Base-by-base conservation (phyloP, 2,329 filamentous ascomycete species). In the Scedosporium dehoogii region DNA sequence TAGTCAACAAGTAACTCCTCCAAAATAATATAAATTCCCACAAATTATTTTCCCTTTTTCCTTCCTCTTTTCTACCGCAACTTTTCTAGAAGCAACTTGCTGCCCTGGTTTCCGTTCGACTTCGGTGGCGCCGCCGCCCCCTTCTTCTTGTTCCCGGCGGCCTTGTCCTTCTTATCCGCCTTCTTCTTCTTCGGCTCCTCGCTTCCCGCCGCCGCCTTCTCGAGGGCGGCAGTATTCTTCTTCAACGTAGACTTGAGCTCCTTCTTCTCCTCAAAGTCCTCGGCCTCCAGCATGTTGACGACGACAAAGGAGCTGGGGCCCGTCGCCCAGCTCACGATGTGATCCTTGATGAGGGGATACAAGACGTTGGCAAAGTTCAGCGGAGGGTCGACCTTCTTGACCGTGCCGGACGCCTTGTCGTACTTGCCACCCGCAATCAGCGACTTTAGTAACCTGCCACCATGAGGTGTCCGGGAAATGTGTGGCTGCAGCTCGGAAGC, bases 351-450 rank as follows among this genome's bases (percentile, higher is more conserved):
- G 65, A 89, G 78, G 5, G 87, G 85, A 72, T 93, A 97, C n/a
- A 99, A 80, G 58, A 89, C 78, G 66, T 89, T 83, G 64, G 90
- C 86, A 72, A 99, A 99, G 59, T 87, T 82, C 62, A 97, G 80
- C 6, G 90, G 82, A 16, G 92, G 91, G 58, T 92, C 85, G 2
- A 89, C 81, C 23, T 85, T 84, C 69, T 89, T 82, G 55, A 94
- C 75, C 62, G 81, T 85, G 74, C 91, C 91, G 2, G 85, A 81
- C 53, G 81, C 81, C 64, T 85, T 85, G 74, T 97, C 91, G 71
- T 90, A 99, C 63, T 86, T 87, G 27, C 96, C 94, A 51, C 94
- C 94, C 62, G 91, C 88, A 25, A 97, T 92, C 6, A 99, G 83
- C 0, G 89, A 89, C 78, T 96, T 97, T 69, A 97, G 82, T 87